Base-by-base conservation (phyloP, 495 filamentous ascomycete species). In the Aspergillus ostianus region DNA sequence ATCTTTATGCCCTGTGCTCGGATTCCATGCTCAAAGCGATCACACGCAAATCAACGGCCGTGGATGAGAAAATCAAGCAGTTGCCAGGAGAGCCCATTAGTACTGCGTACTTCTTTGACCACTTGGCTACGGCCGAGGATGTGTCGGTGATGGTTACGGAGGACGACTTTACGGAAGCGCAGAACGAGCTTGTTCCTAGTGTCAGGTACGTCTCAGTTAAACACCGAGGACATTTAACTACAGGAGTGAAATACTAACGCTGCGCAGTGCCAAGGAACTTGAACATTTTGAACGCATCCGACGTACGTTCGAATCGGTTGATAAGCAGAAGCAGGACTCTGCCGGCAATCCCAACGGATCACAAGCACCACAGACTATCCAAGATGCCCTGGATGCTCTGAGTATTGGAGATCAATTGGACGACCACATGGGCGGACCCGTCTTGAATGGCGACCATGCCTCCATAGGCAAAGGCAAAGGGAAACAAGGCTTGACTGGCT, bases 21-120 rank as follows among this genome's bases (percentile, higher is more conserved):
- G 94, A 98, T 73, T 90, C 94, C 41, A 98, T 98, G 95, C 87
- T 98, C 53, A 98, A 98, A 72, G 94, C 95, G 6, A 92, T 98
- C 58, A 98, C 93, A 0, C 85, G 94, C 5, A 92, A 96, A 70
- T 92, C 95, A 0, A 81, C 84, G 2, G 80, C 85, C 2, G 92
- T 97, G 15, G 94, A 98, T 67, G 77, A 84, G 36, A 96, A 96
- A 76, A 89, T 98, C 67, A 80, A 82, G 29, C 76, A 71, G 15
- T 62, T 82, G 2, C 78, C 83, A 0, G 73, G 72, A 47, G 80
- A 76, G 7, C 80, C 79, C n/a, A 83, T 97, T 55, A 87, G 86
- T 15, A 93, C 92, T 4, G 93, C 93, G 17, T 91, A 91, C 72
- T 98, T 93, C 77, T 98, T 98, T 64, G 94, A 98, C 64, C 92